phyloP scores from a whole-genome alignment of 108 stramenopile species.

The Pinguiococcus pyrenoidosus region DNA sequence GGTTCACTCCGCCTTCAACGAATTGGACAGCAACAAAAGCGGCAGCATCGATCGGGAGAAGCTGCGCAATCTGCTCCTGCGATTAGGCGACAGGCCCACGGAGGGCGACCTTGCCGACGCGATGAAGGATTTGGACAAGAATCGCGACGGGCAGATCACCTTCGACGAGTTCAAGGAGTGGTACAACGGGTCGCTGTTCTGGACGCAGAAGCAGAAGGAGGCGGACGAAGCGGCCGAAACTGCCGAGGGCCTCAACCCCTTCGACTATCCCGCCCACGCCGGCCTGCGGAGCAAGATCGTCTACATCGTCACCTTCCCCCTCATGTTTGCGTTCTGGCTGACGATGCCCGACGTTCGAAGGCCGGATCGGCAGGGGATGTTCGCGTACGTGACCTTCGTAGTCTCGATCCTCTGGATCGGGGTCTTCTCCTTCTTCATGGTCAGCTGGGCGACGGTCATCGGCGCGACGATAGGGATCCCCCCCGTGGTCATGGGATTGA shows the following conservation, averaged over 20 bases:
- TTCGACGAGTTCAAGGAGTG: conserved; percentile 28
- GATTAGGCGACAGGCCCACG: background rate
- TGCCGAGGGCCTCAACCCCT: too few relatives aligned
- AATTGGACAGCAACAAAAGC: background rate
- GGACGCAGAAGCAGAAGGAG: background rate
- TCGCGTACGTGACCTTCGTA: conserved; percentile 4
- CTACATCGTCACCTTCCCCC: background rate
- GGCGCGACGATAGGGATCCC: conserved; percentile 34
- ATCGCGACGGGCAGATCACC: conserved; percentile 39
- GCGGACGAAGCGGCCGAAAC: background rate
- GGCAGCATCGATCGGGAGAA: background rate
- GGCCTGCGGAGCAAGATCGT: conserved; percentile 1
- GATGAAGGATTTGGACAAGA: conserved; percentile 45
- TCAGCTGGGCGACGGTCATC: conserved; percentile 4
- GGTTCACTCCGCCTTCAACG: background rate
- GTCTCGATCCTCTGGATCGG: conserved; percentile 8
- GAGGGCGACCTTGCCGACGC: conserved; percentile 40
- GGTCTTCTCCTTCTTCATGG: conserved; percentile 5
- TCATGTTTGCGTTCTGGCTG: background rate
- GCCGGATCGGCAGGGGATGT: background rate
- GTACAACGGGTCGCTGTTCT: background rate
- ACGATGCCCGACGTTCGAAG: background rate
- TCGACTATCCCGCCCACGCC: too few relatives aligned
- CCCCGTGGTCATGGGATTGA: conserved; percentile 55
- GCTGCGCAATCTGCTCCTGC: background rate